These are phyloP conservation scores for Trichoderma orchidacearum DNA, from an alignment of 495 filamentous ascomycete genomes.

Conservation along the genomic window DNA sequence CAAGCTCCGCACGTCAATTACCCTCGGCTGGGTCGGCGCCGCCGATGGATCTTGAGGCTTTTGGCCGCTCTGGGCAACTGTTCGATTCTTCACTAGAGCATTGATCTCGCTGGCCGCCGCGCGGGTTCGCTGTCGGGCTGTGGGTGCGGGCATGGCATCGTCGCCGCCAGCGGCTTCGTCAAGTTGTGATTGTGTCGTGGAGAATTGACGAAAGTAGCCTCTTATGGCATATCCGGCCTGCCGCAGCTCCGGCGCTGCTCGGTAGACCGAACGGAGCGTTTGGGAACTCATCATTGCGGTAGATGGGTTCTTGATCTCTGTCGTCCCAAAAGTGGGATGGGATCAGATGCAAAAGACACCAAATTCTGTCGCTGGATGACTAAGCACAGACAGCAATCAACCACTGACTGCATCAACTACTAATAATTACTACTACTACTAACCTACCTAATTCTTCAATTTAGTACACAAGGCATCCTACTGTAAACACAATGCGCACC, in stretches of 20 bases:
- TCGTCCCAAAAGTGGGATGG: background rate
- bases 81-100: background rate
- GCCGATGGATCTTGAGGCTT: background rate
- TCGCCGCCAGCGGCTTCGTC: background rate
- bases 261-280: background rate
- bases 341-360: background rate
- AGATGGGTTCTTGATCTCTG: background rate
- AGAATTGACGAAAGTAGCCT: background rate
- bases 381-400: background rate
- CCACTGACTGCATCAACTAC: no score
- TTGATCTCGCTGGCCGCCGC: background rate
- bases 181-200: background rate
- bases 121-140: background rate
- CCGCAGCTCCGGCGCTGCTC: background rate
- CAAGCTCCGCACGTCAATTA: constrained; percentile 17
- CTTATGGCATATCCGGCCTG: background rate
- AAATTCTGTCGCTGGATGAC: background rate
- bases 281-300: background rate
- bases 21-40: constrained; percentile 4
- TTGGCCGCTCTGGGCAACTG: background rate
- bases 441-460: no score
- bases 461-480: no score
- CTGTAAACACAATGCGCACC: no score
- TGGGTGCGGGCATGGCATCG: background rate
- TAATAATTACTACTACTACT: no score